Evolutionary conservation across 306 rosid genomes (phyloP), one percentile per base, ranked within the genome.

Genomic region (Acacia melanoxylon): DNA sequence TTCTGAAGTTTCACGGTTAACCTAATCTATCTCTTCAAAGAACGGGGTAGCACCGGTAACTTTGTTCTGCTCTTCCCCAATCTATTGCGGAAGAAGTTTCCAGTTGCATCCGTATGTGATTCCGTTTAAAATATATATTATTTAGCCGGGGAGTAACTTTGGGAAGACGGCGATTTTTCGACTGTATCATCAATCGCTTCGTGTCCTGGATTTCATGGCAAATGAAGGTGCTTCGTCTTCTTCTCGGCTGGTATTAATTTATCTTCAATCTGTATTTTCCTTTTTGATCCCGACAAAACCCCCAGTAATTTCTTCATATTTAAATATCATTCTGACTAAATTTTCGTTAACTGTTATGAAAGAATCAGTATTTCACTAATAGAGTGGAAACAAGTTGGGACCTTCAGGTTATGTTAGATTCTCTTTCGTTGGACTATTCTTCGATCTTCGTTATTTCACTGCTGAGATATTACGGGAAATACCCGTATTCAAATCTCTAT

Each of bases 401-500:
- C 68, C 13, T 81, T 44, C 92, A 87, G 92, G 92, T 89, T 79
- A 58, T 61, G 20, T 56, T 37, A 56, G 10, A 35, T 83, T 71
- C 56, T 45, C 37, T 68, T 76, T 61, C n/a, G n/a, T 8, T 54
- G 71, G 58, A 74, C 10, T 31, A 15, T 49, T 42, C 59, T 3
- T 27, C 1, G 10, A 24, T 59, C 33, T 7, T 79, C 58, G 16
- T 42, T 42, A 44, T 71, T 58, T 71, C 48, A 72, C 31, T 44
- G 10, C 15, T 54, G 22, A 69, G 24, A 56, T 56, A 6, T 59
- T n/a, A 33, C 48, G 56, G 49, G 33, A 56, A 27, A 48, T 20
- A 6, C 49, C 35, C 52, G 12, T 31, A 12, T 54, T 75, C 51
- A 54, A 54, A 75, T 75, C 48, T 20, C 3, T 13, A 10, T 51